Conservation (phyloP, 192 early-diverging fungal genomes). For the Coemansia sp. region DNA sequence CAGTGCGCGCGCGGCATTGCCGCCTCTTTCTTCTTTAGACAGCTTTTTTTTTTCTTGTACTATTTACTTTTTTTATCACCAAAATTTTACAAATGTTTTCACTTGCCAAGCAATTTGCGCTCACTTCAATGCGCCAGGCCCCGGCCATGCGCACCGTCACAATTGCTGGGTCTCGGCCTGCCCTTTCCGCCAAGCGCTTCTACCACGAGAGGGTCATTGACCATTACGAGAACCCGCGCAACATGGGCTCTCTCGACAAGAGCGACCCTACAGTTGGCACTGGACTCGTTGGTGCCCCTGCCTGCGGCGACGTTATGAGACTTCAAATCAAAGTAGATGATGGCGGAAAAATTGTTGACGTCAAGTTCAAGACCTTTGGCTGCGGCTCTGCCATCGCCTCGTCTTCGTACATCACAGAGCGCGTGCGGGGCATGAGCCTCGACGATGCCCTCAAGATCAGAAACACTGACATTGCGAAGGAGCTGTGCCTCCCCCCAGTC, state of each 20-base stretch:
- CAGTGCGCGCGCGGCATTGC: not conserved
- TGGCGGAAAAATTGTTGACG: conserved; percentile 89
- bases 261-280: conserved; percentile 89
- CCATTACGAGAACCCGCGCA: conserved; percentile 96
- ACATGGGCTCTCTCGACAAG: conserved; percentile 93
- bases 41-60: conserved; percentile 12
- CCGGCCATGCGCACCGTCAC: conserved; percentile 12
- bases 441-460: conserved; percentile 91
- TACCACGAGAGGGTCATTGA: conserved; percentile 85
- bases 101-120: conserved; percentile 24
- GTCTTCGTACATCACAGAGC: conserved; percentile 89
- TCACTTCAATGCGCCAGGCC: conserved; percentile 28
- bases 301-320: conserved; percentile 91
- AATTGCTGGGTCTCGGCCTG: conserved; percentile 5
- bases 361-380: conserved; percentile 99
- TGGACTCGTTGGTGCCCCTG: conserved; percentile 89
- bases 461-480: conserved; percentile 97
- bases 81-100: conserved; percentile 29
- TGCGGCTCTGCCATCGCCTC: conserved; percentile 97
- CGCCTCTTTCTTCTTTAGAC: not conserved
- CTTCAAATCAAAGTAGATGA: conserved; percentile 98
- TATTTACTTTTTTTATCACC: not conserved
- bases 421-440: conserved; percentile 91
- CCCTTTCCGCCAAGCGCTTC: conserved; percentile 19
- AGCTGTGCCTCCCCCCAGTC: conserved; percentile 92